Percentiles rank a stretch among this genome's conserved stretches.
phyloP scores from a whole-genome alignment of 768 basidiomycete species.

The Trametes cinnabarina region DNA sequence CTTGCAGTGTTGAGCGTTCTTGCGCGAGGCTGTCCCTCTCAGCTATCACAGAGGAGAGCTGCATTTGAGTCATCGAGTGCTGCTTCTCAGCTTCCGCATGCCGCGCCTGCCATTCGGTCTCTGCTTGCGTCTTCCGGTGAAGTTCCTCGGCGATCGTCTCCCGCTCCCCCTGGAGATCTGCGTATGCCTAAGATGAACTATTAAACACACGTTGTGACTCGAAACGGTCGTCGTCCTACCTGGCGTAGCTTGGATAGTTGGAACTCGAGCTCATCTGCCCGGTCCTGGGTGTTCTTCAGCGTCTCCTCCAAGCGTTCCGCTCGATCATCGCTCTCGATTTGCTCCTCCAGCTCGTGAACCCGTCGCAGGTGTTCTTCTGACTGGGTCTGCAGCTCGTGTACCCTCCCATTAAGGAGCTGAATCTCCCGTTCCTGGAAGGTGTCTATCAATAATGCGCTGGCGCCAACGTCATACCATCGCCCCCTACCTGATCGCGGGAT shows the following conservation, averaged over 20 bases:
- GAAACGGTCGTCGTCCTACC: conserved; percentile 37
- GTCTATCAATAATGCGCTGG: neutral
- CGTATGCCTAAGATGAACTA: conserved; percentile 44
- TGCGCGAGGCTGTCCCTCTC: conserved; percentile 48
- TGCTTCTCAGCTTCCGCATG: conserved; percentile 46
- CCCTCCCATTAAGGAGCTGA: conserved; percentile 55
- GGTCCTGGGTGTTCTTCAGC: conserved; percentile 75
- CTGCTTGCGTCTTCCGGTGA: conserved; percentile 40
- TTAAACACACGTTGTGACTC: neutral
- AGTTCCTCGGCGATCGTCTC: conserved; percentile 54
- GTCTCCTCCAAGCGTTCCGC: conserved; percentile 71
- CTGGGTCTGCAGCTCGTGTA: conserved; percentile 51
- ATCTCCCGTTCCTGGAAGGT: conserved; percentile 69
- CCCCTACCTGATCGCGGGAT: conserved; percentile 50
- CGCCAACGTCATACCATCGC: neutral
- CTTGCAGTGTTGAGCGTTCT: conserved; percentile 50
- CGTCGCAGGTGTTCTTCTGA: conserved; percentile 54
- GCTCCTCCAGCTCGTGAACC: conserved; percentile 73
- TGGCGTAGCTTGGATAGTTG: conserved; percentile 78
- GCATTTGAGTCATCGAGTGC: conserved; percentile 38
- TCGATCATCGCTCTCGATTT: conserved; percentile 81
- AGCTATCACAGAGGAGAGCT: conserved; percentile 43
- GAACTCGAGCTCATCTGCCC: conserved; percentile 80
- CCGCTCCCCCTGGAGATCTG: conserved; percentile 57
- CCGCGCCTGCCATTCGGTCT: conserved; percentile 47